Evolutionary conservation across 352 stramenopile species (phyloP).

Genomic region (Pythium sp.): DNA sequence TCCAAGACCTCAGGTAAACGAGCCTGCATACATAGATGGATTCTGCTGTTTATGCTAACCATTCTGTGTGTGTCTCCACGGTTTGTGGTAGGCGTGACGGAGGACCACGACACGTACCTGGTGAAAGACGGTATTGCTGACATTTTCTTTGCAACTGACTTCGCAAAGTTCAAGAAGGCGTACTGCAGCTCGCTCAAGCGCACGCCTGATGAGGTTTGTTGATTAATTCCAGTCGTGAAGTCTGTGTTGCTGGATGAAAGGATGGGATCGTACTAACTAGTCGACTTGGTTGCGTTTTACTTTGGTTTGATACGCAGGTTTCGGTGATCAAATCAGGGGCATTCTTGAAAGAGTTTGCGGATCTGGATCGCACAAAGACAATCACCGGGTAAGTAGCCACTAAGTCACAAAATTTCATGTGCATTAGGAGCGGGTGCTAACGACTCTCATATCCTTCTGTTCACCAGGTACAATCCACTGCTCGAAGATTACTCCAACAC

Average conservation of each 20-base stretch:
- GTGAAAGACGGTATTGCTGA: slow-evolving; percentile 83
- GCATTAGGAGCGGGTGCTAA: background rate
- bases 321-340: slow-evolving; percentile 79
- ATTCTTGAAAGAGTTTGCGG: slow-evolving; percentile 82
- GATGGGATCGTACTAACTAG: background rate
- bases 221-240: background rate
- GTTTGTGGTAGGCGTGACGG: slow-evolving; percentile 41
- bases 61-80: background rate
- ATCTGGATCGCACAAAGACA: slow-evolving; percentile 76
- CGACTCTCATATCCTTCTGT: background rate
- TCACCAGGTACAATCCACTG: background rate
- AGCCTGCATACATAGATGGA: background rate
- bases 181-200: slow-evolving; percentile 70
- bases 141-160: slow-evolving; percentile 91
- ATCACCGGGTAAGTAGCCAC: slow-evolving; percentile 49
- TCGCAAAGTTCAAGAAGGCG: slow-evolving; percentile 72
- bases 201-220: slow-evolving; percentile 32
- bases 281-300: background rate
- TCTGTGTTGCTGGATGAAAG: background rate
- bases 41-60: background rate
- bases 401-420: background rate
- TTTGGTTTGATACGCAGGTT: slow-evolving; percentile 31
- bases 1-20: slow-evolving; percentile 65
- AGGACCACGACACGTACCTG: slow-evolving; percentile 89
- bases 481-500: slow-evolving; percentile 1